A percentile compares a stretch with the other conserved stretches of the same genome.
Evolutionary conservation across 495 filamentous ascomycete genomes (phyloP).

Genomic region (Tuber calosporum): DNA sequence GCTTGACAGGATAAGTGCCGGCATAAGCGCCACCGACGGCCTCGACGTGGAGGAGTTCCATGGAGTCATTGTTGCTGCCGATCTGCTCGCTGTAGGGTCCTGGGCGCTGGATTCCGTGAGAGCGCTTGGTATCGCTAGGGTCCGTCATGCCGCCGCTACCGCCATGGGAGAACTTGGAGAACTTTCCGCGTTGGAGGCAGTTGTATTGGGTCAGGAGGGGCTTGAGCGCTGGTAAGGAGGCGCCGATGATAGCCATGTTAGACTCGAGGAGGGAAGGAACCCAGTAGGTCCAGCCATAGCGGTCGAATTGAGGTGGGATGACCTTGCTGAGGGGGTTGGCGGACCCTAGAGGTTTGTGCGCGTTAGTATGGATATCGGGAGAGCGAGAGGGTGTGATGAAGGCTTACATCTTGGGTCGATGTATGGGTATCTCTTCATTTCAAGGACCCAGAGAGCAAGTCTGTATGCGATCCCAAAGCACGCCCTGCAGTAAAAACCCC

Average conservation of each 20-base stretch:
- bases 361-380: background rate
- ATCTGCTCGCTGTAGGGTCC: constrained; percentile 3
- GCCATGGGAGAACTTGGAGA: background rate
- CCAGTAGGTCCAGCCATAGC: constrained; percentile 5
- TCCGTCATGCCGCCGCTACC: background rate
- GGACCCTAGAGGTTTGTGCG: background rate
- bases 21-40: background rate
- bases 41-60: background rate
- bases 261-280: constrained; percentile 36
- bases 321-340: constrained; percentile 8
- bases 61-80: constrained; percentile 1
- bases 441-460: constrained; percentile 3
- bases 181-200: background rate
- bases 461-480: constrained; percentile 3
- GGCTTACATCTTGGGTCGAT: constrained; percentile 9
- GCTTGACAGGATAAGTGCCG: background rate
- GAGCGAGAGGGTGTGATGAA: background rate
- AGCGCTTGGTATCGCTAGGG: background rate
- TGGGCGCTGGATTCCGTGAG: background rate
- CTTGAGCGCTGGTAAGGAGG: constrained; percentile 40
- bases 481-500: background rate
- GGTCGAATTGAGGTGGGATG: constrained; percentile 9
- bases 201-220: constrained; percentile 16
- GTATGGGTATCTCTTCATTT: constrained; percentile 2
- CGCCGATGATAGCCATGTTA: constrained; percentile 42